Conservation (phyloP, 192 early-diverging fungal species). For the Chytriomyces sp. region DNA sequence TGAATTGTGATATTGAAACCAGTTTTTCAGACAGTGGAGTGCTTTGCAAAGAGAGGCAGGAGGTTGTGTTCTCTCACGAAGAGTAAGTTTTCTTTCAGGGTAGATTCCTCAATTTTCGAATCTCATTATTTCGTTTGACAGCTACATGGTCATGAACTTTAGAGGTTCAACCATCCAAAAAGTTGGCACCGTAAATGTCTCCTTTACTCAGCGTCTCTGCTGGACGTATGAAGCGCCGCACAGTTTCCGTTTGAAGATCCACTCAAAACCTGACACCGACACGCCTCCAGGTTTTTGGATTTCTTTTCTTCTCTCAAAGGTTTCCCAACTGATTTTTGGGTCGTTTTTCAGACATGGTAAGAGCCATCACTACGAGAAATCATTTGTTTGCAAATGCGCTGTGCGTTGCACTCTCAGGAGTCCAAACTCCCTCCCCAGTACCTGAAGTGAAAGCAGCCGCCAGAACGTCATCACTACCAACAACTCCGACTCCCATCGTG, state of each 20-base stretch:
- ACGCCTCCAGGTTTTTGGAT: neutral
- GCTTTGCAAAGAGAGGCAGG: slow-evolving; percentile 16
- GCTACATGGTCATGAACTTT: neutral
- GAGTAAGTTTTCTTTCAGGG: slow-evolving; percentile 17
- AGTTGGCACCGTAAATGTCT: neutral
- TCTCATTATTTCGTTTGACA: neutral
- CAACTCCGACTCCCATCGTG: neutral
- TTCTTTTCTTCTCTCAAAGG: too few relatives aligned
- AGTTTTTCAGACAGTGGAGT: neutral
- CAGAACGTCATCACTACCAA: slow-evolving; percentile 8
- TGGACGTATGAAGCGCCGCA: slow-evolving; percentile 14
- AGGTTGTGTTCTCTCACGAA: slow-evolving; percentile 1
- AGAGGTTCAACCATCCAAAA: slow-evolving; percentile 5
- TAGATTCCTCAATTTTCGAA: too few relatives aligned
- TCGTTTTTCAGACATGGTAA: neutral
- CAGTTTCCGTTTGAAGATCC: slow-evolving; percentile 6
- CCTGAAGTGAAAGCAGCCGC: neutral
- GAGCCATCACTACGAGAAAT: slow-evolving; percentile 6
- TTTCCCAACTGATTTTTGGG: neutral
- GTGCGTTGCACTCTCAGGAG: neutral
- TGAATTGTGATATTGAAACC: neutral
- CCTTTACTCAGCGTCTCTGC: slow-evolving; percentile 22
- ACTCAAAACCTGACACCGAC: neutral
- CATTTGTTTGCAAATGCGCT: slow-evolving; percentile 4
- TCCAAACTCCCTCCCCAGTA: neutral